Evolutionary conservation across 306 rosid genomes (phyloP).

Genomic region (Acacia melanoxylon): DNA sequence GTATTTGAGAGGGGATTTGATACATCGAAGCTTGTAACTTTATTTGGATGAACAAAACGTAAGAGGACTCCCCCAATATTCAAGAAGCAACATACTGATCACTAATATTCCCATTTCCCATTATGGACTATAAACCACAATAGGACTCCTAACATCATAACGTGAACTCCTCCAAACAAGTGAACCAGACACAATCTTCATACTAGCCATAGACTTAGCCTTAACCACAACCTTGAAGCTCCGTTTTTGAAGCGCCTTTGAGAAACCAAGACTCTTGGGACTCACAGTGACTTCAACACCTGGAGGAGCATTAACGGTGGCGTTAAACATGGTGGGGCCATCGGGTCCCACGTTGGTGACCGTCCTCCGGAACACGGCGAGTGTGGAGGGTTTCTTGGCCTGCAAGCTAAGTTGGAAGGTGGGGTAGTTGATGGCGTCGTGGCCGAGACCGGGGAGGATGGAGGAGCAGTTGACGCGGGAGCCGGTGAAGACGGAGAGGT

Average conservation of each 20-base stretch:
- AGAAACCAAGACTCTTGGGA: conserved; percentile 54
- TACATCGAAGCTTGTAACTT: not conserved
- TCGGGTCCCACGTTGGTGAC: conserved; percentile 77
- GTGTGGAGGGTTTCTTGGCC: conserved; percentile 29
- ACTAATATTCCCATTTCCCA: not conserved
- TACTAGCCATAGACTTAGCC: conserved; percentile 48
- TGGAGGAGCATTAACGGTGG: conserved; percentile 56
- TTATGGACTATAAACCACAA: conserved; percentile 59
- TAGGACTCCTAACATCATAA: conserved; percentile 66
- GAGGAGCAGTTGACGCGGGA: conserved; percentile 66
- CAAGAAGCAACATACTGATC: not conserved
- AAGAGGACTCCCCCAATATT: not conserved
- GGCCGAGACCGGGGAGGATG: conserved; percentile 63
- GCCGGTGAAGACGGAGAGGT: conserved; percentile 49
- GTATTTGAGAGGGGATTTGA: not conserved
- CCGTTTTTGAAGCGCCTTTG: conserved; percentile 44
- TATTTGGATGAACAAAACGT: not conserved
- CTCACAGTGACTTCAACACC: conserved; percentile 64
- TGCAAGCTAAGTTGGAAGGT: conserved; percentile 60
- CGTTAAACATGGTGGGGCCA: conserved; percentile 53
- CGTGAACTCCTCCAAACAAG: conserved; percentile 61
- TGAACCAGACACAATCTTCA: conserved; percentile 53
- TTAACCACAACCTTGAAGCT: conserved; percentile 79
- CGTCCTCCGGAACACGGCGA: conserved; percentile 53
- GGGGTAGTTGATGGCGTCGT: conserved; percentile 85